A percentile compares a stretch with the other conserved stretches of the same genome.
Evolutionary conservation across 805 yeast genomes (phyloP).

Genomic region (Yarrowia sp.): DNA sequence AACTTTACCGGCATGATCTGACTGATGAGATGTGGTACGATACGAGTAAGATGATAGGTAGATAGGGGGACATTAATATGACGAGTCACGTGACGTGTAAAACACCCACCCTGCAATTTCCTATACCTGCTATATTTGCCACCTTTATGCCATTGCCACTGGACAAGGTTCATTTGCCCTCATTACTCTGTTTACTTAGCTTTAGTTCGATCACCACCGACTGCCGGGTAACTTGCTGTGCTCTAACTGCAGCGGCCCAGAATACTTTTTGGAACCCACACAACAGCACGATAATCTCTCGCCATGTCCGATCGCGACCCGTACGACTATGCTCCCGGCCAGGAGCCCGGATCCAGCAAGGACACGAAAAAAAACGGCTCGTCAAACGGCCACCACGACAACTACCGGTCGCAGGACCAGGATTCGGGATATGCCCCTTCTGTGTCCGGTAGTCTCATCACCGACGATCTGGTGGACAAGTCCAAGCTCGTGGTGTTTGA

Average conservation of each 20-base stretch:
- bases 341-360: conserved; percentile 30
- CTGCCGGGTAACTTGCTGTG: conserved; percentile 6
- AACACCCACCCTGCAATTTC: too few relatives aligned
- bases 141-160: too few relatives aligned
- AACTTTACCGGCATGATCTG: too few relatives aligned
- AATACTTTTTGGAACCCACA: background rate
- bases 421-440: conserved; percentile 15
- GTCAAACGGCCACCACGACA: background rate
- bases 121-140: too few relatives aligned
- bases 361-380: conserved; percentile 1
- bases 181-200: too few relatives aligned
- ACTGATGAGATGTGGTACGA: too few relatives aligned
- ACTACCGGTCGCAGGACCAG: background rate
- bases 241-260: background rate
- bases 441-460: background rate
- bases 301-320: conserved; percentile 21
- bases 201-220: too few relatives aligned
- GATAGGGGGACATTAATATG: too few relatives aligned
- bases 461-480: conserved; percentile 33
- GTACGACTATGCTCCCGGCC: conserved; percentile 20
- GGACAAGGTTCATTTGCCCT: too few relatives aligned
- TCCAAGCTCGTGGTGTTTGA: conserved; percentile 30
- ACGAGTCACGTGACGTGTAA: too few relatives aligned
- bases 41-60: too few relatives aligned
- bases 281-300: too few relatives aligned